Conservation (phyloP, 371 early-diverging fungal genomes). For the Mortierella sp. region DNA sequence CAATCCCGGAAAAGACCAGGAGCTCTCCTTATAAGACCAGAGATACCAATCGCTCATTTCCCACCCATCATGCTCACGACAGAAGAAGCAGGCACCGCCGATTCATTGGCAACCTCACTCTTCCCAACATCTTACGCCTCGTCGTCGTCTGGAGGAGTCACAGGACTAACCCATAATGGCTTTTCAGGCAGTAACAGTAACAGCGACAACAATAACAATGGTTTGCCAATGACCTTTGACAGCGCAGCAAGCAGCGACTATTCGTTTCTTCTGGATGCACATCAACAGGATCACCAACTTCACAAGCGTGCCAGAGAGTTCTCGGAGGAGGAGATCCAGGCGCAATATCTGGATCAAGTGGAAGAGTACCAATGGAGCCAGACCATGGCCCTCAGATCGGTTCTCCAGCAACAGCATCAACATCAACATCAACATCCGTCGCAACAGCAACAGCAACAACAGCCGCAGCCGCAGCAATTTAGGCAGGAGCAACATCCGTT, state of each 20-base stretch:
- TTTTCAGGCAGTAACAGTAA: slow-evolving; percentile 7
- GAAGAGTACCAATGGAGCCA: slow-evolving; percentile 52
- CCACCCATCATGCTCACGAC: background rate
- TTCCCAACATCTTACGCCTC: background rate
- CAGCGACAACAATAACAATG: background rate
- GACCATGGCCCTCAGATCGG: slow-evolving; percentile 41
- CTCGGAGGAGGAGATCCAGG: slow-evolving; percentile 40
- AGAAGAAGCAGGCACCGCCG: background rate
- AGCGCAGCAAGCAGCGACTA: background rate
- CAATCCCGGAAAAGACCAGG: background rate
- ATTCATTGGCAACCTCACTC: background rate
- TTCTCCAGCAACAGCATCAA: slow-evolving; percentile 36
- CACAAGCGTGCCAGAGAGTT: slow-evolving; percentile 35
- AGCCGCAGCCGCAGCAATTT: slow-evolving; percentile 19
- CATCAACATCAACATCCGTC: slow-evolving; percentile 7
- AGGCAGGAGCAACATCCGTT: slow-evolving; percentile 19
- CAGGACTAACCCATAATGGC: background rate
- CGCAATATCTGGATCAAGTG: slow-evolving; percentile 46
- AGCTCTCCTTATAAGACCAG: background rate
- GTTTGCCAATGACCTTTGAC: background rate
- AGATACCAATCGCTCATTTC: background rate
- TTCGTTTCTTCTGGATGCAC: slow-evolving; percentile 13
- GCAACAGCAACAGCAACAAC: slow-evolving; percentile 11
- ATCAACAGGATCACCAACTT: background rate
- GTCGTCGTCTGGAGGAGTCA: background rate